Percentiles rank a stretch among this genome's conserved stretches.
phyloP scores from a whole-genome alignment of 2,329 filamentous ascomycete species.

The Neopestalotiopsis sp. region DNA sequence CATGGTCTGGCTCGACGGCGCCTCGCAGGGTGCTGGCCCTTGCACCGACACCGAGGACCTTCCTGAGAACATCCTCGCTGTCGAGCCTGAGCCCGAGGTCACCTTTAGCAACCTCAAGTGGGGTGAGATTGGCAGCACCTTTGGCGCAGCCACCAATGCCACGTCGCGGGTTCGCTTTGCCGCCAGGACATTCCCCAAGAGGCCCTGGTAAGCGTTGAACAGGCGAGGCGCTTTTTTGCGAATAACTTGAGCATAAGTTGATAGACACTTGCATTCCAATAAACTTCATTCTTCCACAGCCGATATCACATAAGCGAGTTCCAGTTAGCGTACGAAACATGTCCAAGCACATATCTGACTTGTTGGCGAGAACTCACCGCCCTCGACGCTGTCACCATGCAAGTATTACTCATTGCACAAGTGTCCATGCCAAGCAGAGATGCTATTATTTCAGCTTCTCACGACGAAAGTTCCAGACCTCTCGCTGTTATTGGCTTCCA shows the following conservation, averaged over 20 bases:
- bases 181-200: neutral
- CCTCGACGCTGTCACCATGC: no score
- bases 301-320: no score
- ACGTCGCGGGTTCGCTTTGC: neutral
- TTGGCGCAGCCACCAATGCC: slow-evolving; percentile 16
- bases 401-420: no score
- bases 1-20: slow-evolving; percentile 61
- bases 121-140: slow-evolving; percentile 60
- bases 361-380: no score
- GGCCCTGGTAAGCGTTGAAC: neutral
- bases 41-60: slow-evolving; percentile 54
- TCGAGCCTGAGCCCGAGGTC: slow-evolving; percentile 53
- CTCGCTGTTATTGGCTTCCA: no score
- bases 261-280: neutral
- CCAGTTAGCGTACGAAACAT: no score
- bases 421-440: no score
- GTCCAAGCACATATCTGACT: no score
- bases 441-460: no score
- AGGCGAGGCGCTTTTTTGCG: neutral
- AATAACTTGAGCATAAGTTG: neutral
- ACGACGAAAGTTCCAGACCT: no score
- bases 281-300: no score
- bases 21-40: slow-evolving; percentile 53
- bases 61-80: slow-evolving; percentile 49
- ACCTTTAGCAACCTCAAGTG: slow-evolving; percentile 62